Evolutionary conservation across 495 filamentous ascomycete genomes (phyloP), one percentile per base, ranked within the genome.

Genomic region (Pyrenula aspistea): DNA sequence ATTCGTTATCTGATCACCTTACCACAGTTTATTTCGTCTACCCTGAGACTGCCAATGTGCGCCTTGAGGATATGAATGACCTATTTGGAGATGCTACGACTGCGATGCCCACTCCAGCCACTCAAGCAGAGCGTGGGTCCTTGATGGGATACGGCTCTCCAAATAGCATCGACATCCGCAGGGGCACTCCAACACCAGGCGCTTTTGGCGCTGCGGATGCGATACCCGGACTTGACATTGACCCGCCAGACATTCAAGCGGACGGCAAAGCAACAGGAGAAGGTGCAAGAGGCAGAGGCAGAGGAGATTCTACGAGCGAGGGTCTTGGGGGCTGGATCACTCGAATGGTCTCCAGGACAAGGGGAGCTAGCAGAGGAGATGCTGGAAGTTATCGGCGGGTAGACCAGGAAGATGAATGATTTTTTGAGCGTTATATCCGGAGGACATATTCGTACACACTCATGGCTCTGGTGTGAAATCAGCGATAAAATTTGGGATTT

Each of bases 21-120:
- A n/a, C 31, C 25, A 24, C 59, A 96, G 93, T 98, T 22, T 98
- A 89, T 67, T 96, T 96, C 68, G 77, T 95, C 57, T 98, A 98
- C 65, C 93, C 93, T 22, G 93, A 98, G 71, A 98, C 93, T 0
- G 89, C 89, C 62, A 92, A 92, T 58, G 84, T 98, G 62, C 83
- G 91, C 59, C 77, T 98, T 59, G 93, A 98, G 71, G 94, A 98
- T 62, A 98, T 98, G 93, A 86, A 94, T 66, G 68, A 77, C 21
- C 71, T 96, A 10, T 96, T 96, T 63, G 91, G 91, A 50, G 91
- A 96, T 70, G 86, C 89, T 25, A 89, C 87, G 10, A 87, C 84
- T 3, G 77, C 79, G n/a, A 83, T 86, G 77, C 83, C 84, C 2
- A 88, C 85, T 0, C 86, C 85, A 10, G 72, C 78, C 19, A 83